phyloP scores from a whole-genome alignment of 495 filamentous ascomycete genomes.

The Neurospora sp. region DNA sequence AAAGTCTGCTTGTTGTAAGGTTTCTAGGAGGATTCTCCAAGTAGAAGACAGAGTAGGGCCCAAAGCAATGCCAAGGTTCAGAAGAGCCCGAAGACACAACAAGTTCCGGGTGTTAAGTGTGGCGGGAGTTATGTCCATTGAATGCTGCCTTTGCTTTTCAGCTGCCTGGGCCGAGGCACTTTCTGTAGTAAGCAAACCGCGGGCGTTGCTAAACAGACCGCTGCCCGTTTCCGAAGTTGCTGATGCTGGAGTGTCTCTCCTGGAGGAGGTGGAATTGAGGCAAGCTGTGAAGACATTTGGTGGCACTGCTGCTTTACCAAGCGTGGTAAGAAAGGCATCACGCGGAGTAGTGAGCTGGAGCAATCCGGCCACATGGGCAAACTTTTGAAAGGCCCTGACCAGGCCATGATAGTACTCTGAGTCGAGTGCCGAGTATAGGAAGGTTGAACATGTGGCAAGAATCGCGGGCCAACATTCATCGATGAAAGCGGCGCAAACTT shows the following conservation, averaged over 20 bases:
- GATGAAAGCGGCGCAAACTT: conserved; percentile 68
- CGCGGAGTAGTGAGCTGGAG: conserved; percentile 73
- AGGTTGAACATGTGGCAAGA: conserved; percentile 87
- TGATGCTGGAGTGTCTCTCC: background rate
- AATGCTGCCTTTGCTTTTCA: conserved; percentile 43
- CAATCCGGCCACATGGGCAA: conserved; percentile 88
- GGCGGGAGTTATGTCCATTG: conserved; percentile 36
- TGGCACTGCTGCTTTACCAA: conserved; percentile 87
- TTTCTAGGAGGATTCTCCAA: conserved; percentile 86
- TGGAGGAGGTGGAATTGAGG: conserved; percentile 33
- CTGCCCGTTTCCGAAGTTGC: conserved; percentile 36
- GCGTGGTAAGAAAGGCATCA: conserved; percentile 88
- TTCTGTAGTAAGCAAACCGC: conserved; percentile 56
- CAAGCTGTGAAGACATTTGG: conserved; percentile 59
- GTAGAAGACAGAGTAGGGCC: conserved; percentile 75
- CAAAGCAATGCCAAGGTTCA: conserved; percentile 90
- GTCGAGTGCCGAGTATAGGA: conserved; percentile 82
- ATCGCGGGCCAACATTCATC: conserved; percentile 93
- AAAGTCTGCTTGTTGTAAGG: conserved; percentile 81
- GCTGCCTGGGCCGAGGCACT: conserved; percentile 36
- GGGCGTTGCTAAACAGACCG: conserved; percentile 50
- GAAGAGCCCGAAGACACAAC: conserved; percentile 74
- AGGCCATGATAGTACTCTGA: conserved; percentile 90
- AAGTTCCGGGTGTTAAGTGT: conserved; percentile 81
- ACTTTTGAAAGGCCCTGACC: conserved; percentile 90